Conservation (phyloP, 176 grass and related monocot species). For the Juncus inflexus region DNA sequence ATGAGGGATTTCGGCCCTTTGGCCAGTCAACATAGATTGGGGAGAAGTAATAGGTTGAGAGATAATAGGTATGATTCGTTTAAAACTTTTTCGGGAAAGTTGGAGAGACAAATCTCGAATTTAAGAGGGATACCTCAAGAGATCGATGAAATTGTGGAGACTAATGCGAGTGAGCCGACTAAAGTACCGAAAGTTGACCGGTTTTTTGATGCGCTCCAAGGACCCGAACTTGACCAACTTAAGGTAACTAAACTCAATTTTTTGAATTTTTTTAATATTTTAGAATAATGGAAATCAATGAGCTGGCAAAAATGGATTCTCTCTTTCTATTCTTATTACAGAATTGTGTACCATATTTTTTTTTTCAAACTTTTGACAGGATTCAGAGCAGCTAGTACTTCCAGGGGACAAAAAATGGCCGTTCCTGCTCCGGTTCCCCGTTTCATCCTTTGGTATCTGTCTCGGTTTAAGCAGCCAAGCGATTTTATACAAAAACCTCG, state of each 20-base stretch:
- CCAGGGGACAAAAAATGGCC: conserved; percentile 86
- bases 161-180: conserved; percentile 1
- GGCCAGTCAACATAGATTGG: conserved; percentile 1
- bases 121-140: conserved; percentile 37
- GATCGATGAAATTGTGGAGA: conserved; percentile 8
- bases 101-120: conserved; percentile 72
- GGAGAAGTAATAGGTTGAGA: conserved; percentile 22
- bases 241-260: conserved; percentile 38
- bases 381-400: conserved; percentile 62
- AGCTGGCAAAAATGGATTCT: no score
- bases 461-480: conserved; percentile 89
- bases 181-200: conserved; percentile 52
- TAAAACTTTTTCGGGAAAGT: conserved; percentile 85
- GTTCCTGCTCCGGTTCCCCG: conserved; percentile 90
- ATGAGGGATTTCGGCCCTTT: conserved; percentile 10
- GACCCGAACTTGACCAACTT: conserved; percentile 80
- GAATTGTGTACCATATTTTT: no score
- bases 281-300: background rate
- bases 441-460: conserved; percentile 83
- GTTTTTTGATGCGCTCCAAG: conserved; percentile 94
- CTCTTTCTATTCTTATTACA: no score
- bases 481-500: conserved; percentile 74
- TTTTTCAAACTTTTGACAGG: conserved; percentile 29
- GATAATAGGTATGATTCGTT: conserved; percentile 76
- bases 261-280: background rate